Base-by-base conservation (phyloP, 495 filamentous ascomycete species). In the Aspergillus egyptiacus region DNA sequence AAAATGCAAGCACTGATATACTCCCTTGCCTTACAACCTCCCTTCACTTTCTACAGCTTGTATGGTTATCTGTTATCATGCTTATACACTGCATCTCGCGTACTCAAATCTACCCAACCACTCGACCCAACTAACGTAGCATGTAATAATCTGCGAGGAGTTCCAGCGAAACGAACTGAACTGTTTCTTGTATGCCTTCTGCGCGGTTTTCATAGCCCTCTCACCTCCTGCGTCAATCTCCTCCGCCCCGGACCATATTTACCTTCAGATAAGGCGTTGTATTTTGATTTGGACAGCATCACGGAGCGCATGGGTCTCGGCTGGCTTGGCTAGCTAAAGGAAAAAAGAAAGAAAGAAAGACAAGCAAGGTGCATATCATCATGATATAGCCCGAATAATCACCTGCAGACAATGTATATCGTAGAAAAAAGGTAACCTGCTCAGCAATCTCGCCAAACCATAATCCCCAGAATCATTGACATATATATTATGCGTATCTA, bases 141-240 rank as follows among this genome's bases (percentile, higher is more conserved):
- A 15, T 51, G 48, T 45, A 37, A 23, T 5, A 35, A 54, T 18
- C 33, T 68, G 65, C 44, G 50, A 60, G 11, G 31, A 58, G 1
- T 57, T 68, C 20, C 55, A 68, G 6, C 59, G 55, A 20, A 50
- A 67, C 10, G 68, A 71, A 32, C n/a, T n/a, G n/a, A n/a, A n/a
- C n/a, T 71, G 68, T 65, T 67, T 63, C n/a, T 44, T 71, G 2
- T 71, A 67, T 46, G 63, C 58, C 14, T 65, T 71, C 31, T 66
- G 70, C 46, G 57, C 67, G 7, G 66, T 57, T 2, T 66, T 63
- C 0, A 71, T 71, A 66, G 54, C 67, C 7, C 45, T 71, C 0
- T 67, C 38, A 68, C 68, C 7, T 64, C 53, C 39, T 71, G 68
- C 66, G 42, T 71, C 27, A 71, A 69, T 23, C 0, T 64, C 13